Evolutionary conservation across 345 rosid species (phyloP), one percentile per base, ranked within the genome.

Genomic region (Mangifera indica): DNA sequence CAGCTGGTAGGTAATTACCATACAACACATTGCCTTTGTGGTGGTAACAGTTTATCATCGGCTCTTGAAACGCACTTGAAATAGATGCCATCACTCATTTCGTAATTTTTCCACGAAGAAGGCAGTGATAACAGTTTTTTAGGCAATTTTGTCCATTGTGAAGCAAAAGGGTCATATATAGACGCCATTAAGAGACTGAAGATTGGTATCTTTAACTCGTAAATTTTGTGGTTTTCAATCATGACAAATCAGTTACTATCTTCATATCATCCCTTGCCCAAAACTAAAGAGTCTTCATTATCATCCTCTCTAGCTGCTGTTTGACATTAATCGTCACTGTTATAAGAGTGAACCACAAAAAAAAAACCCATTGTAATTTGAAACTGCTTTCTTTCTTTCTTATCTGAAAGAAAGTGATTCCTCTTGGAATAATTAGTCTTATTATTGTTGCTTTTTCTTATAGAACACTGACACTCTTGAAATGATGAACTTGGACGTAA

Each of bases 91-190:
- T 81, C 72, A 71, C 44, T 24, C 17, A 5, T 32, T 60, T 46
- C 63, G 60, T 66, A 72, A 61, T 25, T 14, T n/a, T 72, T 74
- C 82, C 60, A 70, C 20, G 60, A 17, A 48, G 7, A 2, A 15
- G 34, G 40, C 44, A 65, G 76, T 44, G 80, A 81, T 57, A 66
- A 62, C 40, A 72, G 77, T 72, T 32, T 60, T 72, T n/a, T 58
- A 32, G 73, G 57, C 63, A 63, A 72, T 9, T 29, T 29, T 14
- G n/a, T n/a, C n/a, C n/a, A n/a, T n/a, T n/a, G n/a, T n/a, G n/a
- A n/a, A n/a, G n/a, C n/a, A n/a, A n/a, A n/a, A n/a, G n/a, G n/a
- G n/a, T n/a, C n/a, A n/a, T n/a, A n/a, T n/a, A n/a, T n/a, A 42
- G 25, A 42, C 56, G 7, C 63, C 63, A 77, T 74, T 67, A 76